A percentile compares a stretch with the other conserved stretches of the same genome.
phyloP scores from a whole-genome alignment of 2,329 filamentous ascomycete genomes.

The Diaporthe citrichinensis region DNA sequence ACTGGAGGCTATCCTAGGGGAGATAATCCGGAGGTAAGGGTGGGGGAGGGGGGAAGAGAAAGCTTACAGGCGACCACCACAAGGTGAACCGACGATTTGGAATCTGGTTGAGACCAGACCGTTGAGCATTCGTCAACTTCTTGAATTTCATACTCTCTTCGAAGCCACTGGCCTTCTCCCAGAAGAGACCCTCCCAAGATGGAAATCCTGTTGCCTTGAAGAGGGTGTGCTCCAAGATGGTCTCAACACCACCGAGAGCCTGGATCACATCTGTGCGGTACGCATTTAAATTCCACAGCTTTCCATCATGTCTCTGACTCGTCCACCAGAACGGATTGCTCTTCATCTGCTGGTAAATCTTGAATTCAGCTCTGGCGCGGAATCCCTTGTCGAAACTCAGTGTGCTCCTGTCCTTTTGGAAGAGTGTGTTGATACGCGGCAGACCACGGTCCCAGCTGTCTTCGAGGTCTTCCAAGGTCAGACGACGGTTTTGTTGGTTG shows the following conservation, averaged over 20 bases:
- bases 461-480: slow-evolving; percentile 96
- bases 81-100: slow-evolving; percentile 98
- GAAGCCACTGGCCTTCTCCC: slow-evolving; percentile 72
- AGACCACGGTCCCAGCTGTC: slow-evolving; percentile 99
- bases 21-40: neutral
- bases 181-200: slow-evolving; percentile 96
- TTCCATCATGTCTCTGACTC: slow-evolving; percentile 95
- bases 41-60: no score
- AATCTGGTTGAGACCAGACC: slow-evolving; percentile 97
- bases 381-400: slow-evolving; percentile 99
- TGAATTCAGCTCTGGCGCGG: slow-evolving; percentile 95
- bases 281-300: slow-evolving; percentile 96
- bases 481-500: slow-evolving; percentile 94
- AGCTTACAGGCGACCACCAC: slow-evolving; percentile 76
- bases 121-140: slow-evolving; percentile 96
- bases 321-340: slow-evolving; percentile 99
- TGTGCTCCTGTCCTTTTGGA: slow-evolving; percentile 98
- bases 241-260: slow-evolving; percentile 95
- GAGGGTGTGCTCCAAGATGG: slow-evolving; percentile 94
- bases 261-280: slow-evolving; percentile 98
- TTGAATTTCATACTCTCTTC: slow-evolving; percentile 91
- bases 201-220: slow-evolving; percentile 98
- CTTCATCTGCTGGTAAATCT: slow-evolving; percentile 99
- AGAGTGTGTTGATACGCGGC: slow-evolving; percentile 97
- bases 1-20: no score